Percentiles rank a stretch among this genome's conserved stretches.
Evolutionary conservation across 164 flowering plant species (phyloP).

Genomic region (Dillenia suffruticosa): DNA sequence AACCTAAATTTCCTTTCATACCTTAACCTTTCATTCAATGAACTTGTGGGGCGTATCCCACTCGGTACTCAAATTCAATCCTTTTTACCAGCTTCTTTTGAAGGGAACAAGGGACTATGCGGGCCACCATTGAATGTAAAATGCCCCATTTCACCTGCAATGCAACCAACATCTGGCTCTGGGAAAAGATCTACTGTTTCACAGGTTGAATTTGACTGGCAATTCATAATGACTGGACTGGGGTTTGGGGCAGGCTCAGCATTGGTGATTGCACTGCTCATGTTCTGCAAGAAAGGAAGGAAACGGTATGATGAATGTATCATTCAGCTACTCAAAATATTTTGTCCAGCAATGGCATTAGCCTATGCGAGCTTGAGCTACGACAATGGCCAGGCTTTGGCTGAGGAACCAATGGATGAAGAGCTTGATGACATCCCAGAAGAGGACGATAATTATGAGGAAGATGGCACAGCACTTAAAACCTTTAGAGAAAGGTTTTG

Average conservation of each 20-base stretch:
- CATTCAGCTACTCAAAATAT: conserved; percentile 17
- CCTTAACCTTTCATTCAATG: conserved; percentile 40
- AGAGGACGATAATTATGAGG: conserved; percentile 13
- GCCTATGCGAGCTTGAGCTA: conserved; percentile 14
- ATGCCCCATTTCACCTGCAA: conserved; percentile 3
- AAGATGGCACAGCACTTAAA: conserved; percentile 12
- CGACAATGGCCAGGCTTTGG: conserved; percentile 13
- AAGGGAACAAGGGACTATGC: conserved; percentile 40
- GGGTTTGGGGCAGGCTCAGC: conserved; percentile 51
- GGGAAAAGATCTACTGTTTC: not conserved
- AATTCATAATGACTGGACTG: conserved; percentile 35
- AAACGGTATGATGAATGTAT: conserved; percentile 29
- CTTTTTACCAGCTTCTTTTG: conserved; percentile 24
- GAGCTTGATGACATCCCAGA: conserved; percentile 17
- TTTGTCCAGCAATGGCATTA: conserved; percentile 25
- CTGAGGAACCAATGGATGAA: conserved; percentile 22
- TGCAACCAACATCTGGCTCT: not conserved
- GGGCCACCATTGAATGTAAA: conserved; percentile 28
- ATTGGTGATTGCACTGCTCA: conserved; percentile 26
- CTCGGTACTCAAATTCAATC: conserved; percentile 23
- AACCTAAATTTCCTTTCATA: conserved; percentile 31
- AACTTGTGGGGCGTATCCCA: conserved; percentile 38
- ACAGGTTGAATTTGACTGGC: conserved; percentile 27
- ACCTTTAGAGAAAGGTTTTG: conserved; percentile 35
- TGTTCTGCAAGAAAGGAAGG: conserved; percentile 32